phyloP scores from a whole-genome alignment of 1,284 basidiomycete genomes.

The Inonotus hispidus region DNA sequence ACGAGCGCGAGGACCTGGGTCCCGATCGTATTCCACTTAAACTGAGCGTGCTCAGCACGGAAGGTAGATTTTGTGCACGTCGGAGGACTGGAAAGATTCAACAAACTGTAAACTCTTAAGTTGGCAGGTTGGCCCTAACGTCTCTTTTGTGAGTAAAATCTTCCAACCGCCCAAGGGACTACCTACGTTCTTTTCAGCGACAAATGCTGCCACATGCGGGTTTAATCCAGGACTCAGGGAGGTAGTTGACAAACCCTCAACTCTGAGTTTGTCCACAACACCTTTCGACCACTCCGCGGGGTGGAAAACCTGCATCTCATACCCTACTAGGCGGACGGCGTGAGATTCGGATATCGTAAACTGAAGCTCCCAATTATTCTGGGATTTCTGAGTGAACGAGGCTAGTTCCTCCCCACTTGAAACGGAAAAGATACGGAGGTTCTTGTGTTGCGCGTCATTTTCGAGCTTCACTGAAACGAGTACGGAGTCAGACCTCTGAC shows the following conservation, averaged over 20 bases:
- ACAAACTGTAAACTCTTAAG: conserved; percentile 79
- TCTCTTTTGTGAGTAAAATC: not conserved
- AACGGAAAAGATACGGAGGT: conserved; percentile 80
- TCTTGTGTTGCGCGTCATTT: conserved; percentile 81
- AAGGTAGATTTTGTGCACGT: conserved; percentile 88
- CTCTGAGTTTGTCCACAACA: conserved; percentile 73
- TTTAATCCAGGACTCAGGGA: conserved; percentile 79
- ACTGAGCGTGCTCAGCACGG: conserved; percentile 90
- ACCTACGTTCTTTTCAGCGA: conserved; percentile 86
- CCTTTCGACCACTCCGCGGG: conserved; percentile 77
- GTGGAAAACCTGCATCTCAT: conserved; percentile 86
- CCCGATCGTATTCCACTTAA: conserved; percentile 96
- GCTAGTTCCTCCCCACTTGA: conserved; percentile 78
- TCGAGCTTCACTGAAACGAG: conserved; percentile 58
- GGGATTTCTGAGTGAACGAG: conserved; percentile 79
- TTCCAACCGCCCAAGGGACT: not conserved
- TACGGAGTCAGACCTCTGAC: not conserved
- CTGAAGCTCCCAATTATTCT: conserved; percentile 85
- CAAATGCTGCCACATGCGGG: conserved; percentile 83
- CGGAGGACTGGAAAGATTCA: conserved; percentile 53
- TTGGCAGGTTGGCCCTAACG: conserved; percentile 83
- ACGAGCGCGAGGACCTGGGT: conserved; percentile 85
- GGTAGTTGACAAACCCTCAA: conserved; percentile 77
- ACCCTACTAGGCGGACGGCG: conserved; percentile 76
- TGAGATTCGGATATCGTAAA: conserved; percentile 90